Percentiles rank a stretch among this genome's conserved stretches.
Evolutionary conservation across 2,329 filamentous ascomycete species (phyloP).

Genomic region (Rhexocercosporidium sp.): DNA sequence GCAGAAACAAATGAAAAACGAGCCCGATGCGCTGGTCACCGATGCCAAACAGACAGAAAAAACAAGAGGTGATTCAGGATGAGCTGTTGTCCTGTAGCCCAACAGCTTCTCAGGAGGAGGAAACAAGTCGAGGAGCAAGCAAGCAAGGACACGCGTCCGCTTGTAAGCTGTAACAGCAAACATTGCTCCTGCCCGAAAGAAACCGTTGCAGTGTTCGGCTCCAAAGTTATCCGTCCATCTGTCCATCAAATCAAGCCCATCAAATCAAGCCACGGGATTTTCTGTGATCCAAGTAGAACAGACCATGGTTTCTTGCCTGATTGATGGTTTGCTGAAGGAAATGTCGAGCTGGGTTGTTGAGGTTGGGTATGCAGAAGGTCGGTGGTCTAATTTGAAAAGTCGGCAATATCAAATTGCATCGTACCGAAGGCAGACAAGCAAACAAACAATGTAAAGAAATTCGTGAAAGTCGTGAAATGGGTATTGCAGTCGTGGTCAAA

Average conservation of each 20-base stretch:
- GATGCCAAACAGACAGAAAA: background rate
- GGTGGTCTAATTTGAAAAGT: background rate
- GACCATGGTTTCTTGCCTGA: background rate
- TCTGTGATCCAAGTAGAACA: background rate
- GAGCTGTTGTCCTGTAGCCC: background rate
- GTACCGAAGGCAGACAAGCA: background rate
- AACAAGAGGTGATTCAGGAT: background rate
- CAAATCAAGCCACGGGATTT: background rate
- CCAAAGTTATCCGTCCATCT: background rate
- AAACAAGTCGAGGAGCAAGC: background rate
- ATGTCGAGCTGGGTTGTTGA: background rate
- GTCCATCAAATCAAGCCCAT: background rate
- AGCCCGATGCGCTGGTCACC: background rate
- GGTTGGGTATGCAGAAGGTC: background rate
- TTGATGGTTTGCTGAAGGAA: background rate
- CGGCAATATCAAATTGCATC: conserved; percentile 2
- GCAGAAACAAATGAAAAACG: background rate
- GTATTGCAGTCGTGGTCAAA: background rate
- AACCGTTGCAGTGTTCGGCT: background rate
- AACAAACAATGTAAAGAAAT: background rate
- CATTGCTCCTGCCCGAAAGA: background rate
- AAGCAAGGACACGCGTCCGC: background rate
- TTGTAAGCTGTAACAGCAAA: conserved; percentile 12
- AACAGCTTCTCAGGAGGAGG: background rate
- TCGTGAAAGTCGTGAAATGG: background rate